Conservation (phyloP, 306 rosid species). For the Sicyos edulis region DNA sequence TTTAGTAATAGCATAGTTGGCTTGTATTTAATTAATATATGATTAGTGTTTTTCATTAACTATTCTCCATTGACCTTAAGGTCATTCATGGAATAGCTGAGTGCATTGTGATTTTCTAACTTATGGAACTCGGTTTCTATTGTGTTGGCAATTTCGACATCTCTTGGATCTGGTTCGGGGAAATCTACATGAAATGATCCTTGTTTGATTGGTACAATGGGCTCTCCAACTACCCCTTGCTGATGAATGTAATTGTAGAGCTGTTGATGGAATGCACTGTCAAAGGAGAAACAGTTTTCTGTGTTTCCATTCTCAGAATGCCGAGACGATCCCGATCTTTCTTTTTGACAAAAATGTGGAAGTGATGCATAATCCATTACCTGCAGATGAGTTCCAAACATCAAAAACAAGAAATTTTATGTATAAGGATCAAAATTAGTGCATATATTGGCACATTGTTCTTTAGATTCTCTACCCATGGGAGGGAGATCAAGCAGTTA, state of each 20-base stretch:
- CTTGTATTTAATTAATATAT: background rate
- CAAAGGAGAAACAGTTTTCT: constrained; percentile 64
- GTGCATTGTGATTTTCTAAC: constrained; percentile 50
- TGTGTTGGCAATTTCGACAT: constrained; percentile 48
- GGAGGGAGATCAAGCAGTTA: background rate
- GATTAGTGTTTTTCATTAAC: background rate
- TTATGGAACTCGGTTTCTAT: constrained; percentile 66
- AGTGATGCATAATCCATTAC: constrained; percentile 78
- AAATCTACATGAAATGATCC: constrained; percentile 73
- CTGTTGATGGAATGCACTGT: constrained; percentile 70
- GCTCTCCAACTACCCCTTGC: constrained; percentile 42
- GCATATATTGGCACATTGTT: background rate
- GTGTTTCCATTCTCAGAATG: constrained; percentile 30
- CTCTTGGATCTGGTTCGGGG: constrained; percentile 70
- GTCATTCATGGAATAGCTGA: constrained; percentile 14
- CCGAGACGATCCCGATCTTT: constrained; percentile 62
- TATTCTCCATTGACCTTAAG: constrained; percentile 18
- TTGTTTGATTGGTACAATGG: constrained; percentile 44
- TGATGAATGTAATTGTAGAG: constrained; percentile 51
- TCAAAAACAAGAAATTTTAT: background rate
- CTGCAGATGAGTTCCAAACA: constrained; percentile 34
- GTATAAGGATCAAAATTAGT: background rate
- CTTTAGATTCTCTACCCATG: constrained; percentile 7
- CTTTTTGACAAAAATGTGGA: constrained; percentile 82
- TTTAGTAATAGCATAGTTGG: background rate